Evolutionary conservation across 2,329 filamentous ascomycete genomes (phyloP).

Genomic region (Alternaria dauci): DNA sequence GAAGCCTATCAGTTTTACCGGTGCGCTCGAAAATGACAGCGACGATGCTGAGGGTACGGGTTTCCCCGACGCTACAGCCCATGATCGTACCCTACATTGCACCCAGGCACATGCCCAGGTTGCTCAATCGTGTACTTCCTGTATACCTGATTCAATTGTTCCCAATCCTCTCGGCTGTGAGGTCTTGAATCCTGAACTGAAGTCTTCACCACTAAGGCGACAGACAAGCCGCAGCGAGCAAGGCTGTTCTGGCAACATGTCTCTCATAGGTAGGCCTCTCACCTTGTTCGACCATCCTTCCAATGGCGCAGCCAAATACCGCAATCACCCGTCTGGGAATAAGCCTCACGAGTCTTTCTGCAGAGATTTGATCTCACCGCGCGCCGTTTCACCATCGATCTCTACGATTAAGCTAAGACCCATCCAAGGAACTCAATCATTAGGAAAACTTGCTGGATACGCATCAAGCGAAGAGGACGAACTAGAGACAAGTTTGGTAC

Average conservation of each 20-base stretch:
- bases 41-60: background rate
- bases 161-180: background rate
- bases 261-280: background rate
- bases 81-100: background rate
- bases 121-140: background rate
- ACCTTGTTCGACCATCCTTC: background rate
- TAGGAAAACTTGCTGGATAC: conserved; percentile 1
- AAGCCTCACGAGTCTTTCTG: background rate
- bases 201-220: background rate
- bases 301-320: background rate
- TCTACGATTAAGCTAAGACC: background rate
- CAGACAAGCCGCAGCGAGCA: background rate
- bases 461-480: background rate
- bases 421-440: background rate
- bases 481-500: background rate
- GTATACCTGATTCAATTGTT: background rate
- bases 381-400: too few species aligned
- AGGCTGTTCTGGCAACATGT: background rate
- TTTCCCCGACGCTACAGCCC: background rate
- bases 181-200: background rate
- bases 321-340: background rate
- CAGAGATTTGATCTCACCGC: background rate
- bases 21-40: background rate
- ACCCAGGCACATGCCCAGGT: background rate
- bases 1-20: background rate